Percentiles rank a stretch among this genome's conserved stretches.
Evolutionary conservation across 257 asterid species (phyloP).

Genomic region (Nyctanthes arbortristis): DNA sequence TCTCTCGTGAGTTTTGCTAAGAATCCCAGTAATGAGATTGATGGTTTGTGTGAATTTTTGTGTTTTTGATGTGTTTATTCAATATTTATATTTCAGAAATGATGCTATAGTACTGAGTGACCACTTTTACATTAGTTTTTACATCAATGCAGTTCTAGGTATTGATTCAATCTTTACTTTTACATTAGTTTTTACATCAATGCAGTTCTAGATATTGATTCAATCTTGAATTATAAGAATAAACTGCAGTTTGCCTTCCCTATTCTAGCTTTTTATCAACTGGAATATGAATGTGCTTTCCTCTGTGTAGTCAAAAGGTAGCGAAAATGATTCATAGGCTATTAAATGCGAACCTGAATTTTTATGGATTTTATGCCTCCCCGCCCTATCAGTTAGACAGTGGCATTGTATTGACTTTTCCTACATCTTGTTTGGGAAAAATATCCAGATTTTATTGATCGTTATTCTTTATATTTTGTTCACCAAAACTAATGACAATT

Average conservation of each 20-base stretch:
- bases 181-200: too few relatives aligned
- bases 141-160: neutral
- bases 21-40: neutral
- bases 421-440: neutral
- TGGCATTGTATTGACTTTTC: neutral
- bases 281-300: conserved; percentile 3
- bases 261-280: neutral
- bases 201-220: too few relatives aligned
- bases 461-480: neutral
- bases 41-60: neutral
- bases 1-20: neutral
- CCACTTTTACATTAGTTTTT: neutral
- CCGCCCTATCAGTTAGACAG: too few relatives aligned
- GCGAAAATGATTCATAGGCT: neutral
- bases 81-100: neutral
- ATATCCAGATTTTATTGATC: neutral
- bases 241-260: too few relatives aligned
- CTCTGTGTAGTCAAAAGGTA: neutral
- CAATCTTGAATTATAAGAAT: too few relatives aligned
- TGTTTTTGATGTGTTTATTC: neutral
- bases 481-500: too few relatives aligned
- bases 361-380: too few relatives aligned
- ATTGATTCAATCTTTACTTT: too few relatives aligned
- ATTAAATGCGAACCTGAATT: conserved; percentile 4
- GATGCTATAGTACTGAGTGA: neutral